phyloP scores from a whole-genome alignment of 2,329 filamentous ascomycete species.

The Sodiomyces alkalinus region DNA sequence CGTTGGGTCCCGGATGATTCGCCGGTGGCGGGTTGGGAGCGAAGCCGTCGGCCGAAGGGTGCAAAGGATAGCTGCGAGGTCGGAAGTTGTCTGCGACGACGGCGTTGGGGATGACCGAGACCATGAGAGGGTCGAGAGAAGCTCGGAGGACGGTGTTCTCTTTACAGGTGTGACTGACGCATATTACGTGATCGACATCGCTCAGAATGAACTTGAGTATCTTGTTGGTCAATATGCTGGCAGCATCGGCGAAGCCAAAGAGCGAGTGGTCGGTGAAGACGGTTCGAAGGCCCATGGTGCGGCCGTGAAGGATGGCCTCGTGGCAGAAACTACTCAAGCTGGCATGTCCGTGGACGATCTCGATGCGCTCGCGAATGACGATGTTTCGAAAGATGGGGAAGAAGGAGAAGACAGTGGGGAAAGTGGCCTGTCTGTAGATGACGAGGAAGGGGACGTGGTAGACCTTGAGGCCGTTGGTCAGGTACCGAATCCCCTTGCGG shows the following conservation, averaged over 20 bases:
- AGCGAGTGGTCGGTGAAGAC: slow-evolving; percentile 97
- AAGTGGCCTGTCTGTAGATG: slow-evolving; percentile 84
- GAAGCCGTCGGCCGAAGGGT: slow-evolving; percentile 17
- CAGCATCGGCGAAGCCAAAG: slow-evolving; percentile 93
- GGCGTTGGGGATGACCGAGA: slow-evolving; percentile 94
- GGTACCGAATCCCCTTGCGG: slow-evolving; percentile 80
- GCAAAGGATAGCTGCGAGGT: slow-evolving; percentile 34
- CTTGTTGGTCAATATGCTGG: slow-evolving; percentile 93
- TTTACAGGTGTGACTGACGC: slow-evolving; percentile 96
- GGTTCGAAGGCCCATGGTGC: slow-evolving; percentile 90
- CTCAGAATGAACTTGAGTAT: slow-evolving; percentile 89
- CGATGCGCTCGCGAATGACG: slow-evolving; percentile 80
- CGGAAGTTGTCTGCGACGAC: slow-evolving; percentile 94
- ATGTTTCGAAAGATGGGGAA: slow-evolving; percentile 98
- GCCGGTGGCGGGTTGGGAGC: slow-evolving; percentile 35
- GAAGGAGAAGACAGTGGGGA: slow-evolving; percentile 96
- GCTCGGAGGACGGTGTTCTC: slow-evolving; percentile 94
- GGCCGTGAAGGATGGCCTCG: slow-evolving; percentile 84
- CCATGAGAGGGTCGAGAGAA: slow-evolving; percentile 88
- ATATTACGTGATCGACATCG: slow-evolving; percentile 96
- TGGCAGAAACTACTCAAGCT: slow-evolving; percentile 87
- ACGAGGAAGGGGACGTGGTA: slow-evolving; percentile 95
- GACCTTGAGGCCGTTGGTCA: slow-evolving; percentile 96
- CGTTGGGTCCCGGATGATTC: slow-evolving; percentile 61
- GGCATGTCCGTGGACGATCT: slow-evolving; percentile 96